Evolutionary conservation across 2,329 filamentous ascomycete species (phyloP).

Genomic region (Dactylellina sp.): DNA sequence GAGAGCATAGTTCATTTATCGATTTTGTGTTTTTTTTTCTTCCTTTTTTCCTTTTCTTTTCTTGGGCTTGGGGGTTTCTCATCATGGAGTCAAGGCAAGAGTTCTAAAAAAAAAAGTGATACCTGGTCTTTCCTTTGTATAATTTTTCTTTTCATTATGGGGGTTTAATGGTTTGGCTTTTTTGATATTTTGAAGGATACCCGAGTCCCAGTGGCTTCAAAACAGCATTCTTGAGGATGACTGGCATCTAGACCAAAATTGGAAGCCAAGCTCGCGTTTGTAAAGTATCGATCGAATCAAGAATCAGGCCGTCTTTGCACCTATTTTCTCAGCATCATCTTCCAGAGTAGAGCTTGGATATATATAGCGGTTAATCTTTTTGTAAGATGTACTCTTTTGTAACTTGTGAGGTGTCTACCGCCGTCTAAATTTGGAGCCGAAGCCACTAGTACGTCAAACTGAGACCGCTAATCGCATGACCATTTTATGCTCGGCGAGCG

Average conservation of each 20-base stretch:
- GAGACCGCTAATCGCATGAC: slow-evolving; percentile 13
- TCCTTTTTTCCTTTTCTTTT: slow-evolving; percentile 31
- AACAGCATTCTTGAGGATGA: not conserved
- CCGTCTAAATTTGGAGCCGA: slow-evolving; percentile 14
- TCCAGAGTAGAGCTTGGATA: not conserved
- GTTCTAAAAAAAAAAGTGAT: slow-evolving; percentile 52
- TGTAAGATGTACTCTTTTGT: not conserved
- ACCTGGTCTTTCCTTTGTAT: slow-evolving; percentile 54
- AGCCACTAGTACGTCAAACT: slow-evolving; percentile 8
- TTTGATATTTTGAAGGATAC: slow-evolving; percentile 1
- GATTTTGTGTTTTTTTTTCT: slow-evolving; percentile 24
- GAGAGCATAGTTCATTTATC: slow-evolving; percentile 50
- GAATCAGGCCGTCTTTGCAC: slow-evolving; percentile 7
- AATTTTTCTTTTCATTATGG: slow-evolving; percentile 23
- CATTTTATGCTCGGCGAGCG: slow-evolving; percentile 9
- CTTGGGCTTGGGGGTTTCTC: slow-evolving; percentile 32
- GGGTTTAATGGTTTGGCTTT: slow-evolving; percentile 12
- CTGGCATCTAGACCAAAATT: not conserved
- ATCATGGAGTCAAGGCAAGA: slow-evolving; percentile 52
- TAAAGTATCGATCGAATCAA: slow-evolving; percentile 22
- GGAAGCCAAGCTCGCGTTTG: slow-evolving; percentile 3
- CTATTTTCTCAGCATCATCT: not conserved
- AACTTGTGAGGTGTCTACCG: slow-evolving; percentile 2
- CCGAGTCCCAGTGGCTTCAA: not conserved
- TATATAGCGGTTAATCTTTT: not conserved